Conservation (phyloP, 306 rosid genomes). For the Ziziphus jujuba region DNA sequence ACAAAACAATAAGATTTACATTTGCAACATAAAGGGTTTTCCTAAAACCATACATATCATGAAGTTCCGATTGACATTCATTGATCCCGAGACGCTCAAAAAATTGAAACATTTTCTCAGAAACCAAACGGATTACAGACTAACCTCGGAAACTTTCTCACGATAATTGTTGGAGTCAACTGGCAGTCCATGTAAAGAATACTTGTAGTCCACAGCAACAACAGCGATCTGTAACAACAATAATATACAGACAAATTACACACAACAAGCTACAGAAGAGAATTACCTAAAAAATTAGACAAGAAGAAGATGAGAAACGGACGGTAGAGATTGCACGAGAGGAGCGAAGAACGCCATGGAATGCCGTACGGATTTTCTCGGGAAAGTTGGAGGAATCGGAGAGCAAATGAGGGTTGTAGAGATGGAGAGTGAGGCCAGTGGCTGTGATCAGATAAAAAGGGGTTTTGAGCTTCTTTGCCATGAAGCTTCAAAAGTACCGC, state of each 20-base stretch:
- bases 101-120: constrained; percentile 1
- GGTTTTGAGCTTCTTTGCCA: constrained; percentile 35
- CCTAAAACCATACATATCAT: too few species aligned
- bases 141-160: constrained; percentile 55
- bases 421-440: constrained; percentile 22
- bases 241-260: not conserved
- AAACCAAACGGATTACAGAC: not conserved
- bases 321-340: constrained; percentile 71
- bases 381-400: constrained; percentile 18
- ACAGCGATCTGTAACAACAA: constrained; percentile 51
- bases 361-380: constrained; percentile 29
- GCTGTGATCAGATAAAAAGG: constrained; percentile 31
- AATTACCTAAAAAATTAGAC: not conserved
- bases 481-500: too few species aligned
- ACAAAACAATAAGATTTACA: too few species aligned
- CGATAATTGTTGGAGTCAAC: constrained; percentile 59
- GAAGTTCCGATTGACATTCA: not conserved
- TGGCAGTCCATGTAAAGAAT: constrained; percentile 50
- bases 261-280: not conserved
- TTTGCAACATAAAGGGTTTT: too few species aligned
- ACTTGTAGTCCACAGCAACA: constrained; percentile 64
- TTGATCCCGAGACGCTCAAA: not conserved
- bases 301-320: constrained; percentile 19
- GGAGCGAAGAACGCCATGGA: constrained; percentile 67
- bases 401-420: constrained; percentile 22